Base-by-base conservation (phyloP, 768 basidiomycete species). In the Phaeotremella fagi region DNA sequence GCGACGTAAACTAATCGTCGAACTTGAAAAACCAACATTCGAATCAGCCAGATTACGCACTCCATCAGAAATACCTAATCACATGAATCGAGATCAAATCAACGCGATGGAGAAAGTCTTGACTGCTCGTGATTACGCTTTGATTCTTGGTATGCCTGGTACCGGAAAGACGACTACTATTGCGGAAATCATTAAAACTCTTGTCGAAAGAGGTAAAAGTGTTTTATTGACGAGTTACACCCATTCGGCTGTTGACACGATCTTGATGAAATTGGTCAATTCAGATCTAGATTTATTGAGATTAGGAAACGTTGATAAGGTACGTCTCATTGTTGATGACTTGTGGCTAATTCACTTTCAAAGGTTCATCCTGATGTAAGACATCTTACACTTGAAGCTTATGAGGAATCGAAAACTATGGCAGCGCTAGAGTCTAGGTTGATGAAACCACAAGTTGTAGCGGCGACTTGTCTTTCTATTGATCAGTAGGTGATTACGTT, bases 201-300 rank as follows among this genome's bases (percentile, higher is more conserved):
- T 98, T 14, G 89, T 91, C 1, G 80, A 75, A 33, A 78, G 83
- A 75, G 88, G 89, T 5, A 92, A 95, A 78, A 87, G 82, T 0
- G 88, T 98, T 4, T 75, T 99, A 23, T 75, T 98, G 56, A 87
- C 87, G 5, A 88, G 88, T 41, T 95, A 97, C 72, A 99, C 95
- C 1, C 95, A 99, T 77, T 95, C 92, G 14, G 94, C 95, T 0
- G 95, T 99, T 42, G 95, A 99, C 63, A 97, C 86, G n/a, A 94
- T 98, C 66, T 66, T 99, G 66, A 76, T 86, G 66, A 97, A 95
- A 74, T 73, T 97, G 52, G 77, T 80, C 56, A 80, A 81, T 52
- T 75, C 66, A 9, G 84, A 84, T 29, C 86, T 89, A 68, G 77
- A 80, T 18, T 85, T 98, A 41, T 72, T 99, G 61, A 78, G 95